Conservation (phyloP, 805 yeast species). For the Candida khao-thaluensis region DNA sequence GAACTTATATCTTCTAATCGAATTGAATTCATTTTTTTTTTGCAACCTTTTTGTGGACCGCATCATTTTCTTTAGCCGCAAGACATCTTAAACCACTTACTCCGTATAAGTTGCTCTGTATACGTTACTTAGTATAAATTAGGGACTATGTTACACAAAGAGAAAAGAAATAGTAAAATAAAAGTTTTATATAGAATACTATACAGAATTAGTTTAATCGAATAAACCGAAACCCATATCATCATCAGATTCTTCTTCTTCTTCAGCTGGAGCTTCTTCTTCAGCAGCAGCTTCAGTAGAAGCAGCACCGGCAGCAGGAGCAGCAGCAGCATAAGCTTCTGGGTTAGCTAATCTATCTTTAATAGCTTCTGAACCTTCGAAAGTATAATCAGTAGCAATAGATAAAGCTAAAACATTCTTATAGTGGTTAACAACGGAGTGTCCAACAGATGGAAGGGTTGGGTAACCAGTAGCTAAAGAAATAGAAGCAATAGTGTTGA, state of each 20-base stretch:
- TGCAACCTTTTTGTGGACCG: conserved; percentile 13
- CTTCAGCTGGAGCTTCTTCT: conserved; percentile 73
- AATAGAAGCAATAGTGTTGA: conserved; percentile 90
- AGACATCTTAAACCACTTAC: no score
- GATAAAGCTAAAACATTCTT: conserved; percentile 98
- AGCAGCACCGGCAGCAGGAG: conserved; percentile 93
- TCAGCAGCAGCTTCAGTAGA: conserved; percentile 63
- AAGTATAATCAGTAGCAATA: conserved; percentile 97
- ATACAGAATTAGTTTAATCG: conserved; percentile 59
- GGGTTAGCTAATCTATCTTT: conserved; percentile 99
- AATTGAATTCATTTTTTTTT: conserved; percentile 5
- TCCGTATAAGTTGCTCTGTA: no score
- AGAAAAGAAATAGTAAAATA: no score
- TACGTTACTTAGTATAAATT: no score
- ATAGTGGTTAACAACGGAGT: conserved; percentile 98
- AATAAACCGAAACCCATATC: conserved; percentile 99
- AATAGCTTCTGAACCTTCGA: conserved; percentile 98
- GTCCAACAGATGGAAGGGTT: conserved; percentile 98
- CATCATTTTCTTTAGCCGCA: no score
- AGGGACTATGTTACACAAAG: no score
- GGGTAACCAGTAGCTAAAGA: conserved; percentile 99
- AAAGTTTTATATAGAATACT: no score
- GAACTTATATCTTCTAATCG: conserved; percentile 11
- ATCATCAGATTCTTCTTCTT: conserved; percentile 73
- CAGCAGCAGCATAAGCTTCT: conserved; percentile 99